Percentiles rank a stretch among this genome's conserved stretches.
Conservation (phyloP, 2,329 filamentous ascomycete species). For the Sarocladiaceae sp. region DNA sequence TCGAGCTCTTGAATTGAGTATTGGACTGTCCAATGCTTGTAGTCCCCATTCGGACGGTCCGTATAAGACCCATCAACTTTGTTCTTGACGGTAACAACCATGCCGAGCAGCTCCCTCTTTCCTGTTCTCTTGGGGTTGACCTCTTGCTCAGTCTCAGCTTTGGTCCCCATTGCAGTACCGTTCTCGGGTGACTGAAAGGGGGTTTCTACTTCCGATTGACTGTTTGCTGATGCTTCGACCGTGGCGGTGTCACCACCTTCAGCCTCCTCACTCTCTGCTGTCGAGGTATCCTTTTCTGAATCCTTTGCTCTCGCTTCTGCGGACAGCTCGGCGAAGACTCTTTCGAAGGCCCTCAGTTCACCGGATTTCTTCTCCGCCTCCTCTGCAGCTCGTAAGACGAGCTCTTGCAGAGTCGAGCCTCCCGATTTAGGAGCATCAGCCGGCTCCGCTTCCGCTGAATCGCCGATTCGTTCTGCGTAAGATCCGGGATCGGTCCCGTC, state of each 20-base stretch:
- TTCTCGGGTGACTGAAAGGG: too few species aligned
- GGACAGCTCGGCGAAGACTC: conserved; percentile 45
- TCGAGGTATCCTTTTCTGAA: not conserved
- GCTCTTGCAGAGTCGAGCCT: conserved; percentile 34
- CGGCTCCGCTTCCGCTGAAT: not conserved
- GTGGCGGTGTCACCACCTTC: too few species aligned
- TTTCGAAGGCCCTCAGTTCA: conserved; percentile 46
- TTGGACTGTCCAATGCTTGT: conserved; percentile 63
- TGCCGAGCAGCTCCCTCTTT: conserved; percentile 50
- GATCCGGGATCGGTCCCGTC: too few species aligned
- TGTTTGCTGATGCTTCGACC: too few species aligned
- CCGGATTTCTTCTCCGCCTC: conserved; percentile 35
- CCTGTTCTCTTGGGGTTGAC: not conserved
- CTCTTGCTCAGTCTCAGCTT: too few species aligned
- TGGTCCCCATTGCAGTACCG: too few species aligned
- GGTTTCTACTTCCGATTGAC: too few species aligned
- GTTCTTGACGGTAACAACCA: conserved; percentile 70
- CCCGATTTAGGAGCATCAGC: not conserved
- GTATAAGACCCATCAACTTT: conserved; percentile 64
- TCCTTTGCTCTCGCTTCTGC: conserved; percentile 25
- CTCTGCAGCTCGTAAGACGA: conserved; percentile 48
- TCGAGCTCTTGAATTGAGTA: conserved; percentile 68
- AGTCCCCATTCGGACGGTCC: conserved; percentile 51
- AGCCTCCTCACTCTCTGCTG: too few species aligned
- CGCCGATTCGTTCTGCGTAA: too few species aligned